These are phyloP conservation scores for Nigrograna mackinnonii DNA, from an alignment of 2,329 filamentous ascomycete genomes.

Conservation along the genomic window DNA sequence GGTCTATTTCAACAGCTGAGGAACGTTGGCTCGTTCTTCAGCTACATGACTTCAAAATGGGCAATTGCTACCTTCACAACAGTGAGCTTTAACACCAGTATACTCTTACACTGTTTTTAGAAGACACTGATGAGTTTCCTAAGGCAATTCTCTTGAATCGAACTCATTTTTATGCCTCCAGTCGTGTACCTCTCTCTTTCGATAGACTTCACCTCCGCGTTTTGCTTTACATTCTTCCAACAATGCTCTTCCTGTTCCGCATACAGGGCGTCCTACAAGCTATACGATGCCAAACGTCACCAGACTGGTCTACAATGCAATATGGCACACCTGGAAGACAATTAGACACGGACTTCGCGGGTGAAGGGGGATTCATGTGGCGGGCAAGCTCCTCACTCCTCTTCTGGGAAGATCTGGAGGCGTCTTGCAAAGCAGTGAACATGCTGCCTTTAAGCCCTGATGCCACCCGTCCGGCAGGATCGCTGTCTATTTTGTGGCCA, in stretches of 20 bases:
- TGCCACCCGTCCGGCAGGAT: slow-evolving; percentile 67
- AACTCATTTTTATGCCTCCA: slow-evolving; percentile 91
- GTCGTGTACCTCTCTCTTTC: slow-evolving; percentile 76
- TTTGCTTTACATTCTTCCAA: slow-evolving; percentile 34
- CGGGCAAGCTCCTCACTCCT: slow-evolving; percentile 71
- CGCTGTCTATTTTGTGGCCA: slow-evolving; percentile 76
- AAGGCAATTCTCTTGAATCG: slow-evolving; percentile 85
- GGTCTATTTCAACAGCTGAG: slow-evolving; percentile 58
- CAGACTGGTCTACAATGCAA: slow-evolving; percentile 48
- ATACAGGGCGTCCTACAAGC: slow-evolving; percentile 74
- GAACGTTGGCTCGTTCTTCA: slow-evolving; percentile 83
- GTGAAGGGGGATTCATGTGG: slow-evolving; percentile 70
- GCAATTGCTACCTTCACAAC: slow-evolving; percentile 84
- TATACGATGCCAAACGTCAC: slow-evolving; percentile 84
- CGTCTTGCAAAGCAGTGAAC: slow-evolving; percentile 73
- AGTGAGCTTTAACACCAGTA: slow-evolving; percentile 44
- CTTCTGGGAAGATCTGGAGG: slow-evolving; percentile 72
- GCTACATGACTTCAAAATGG: slow-evolving; percentile 72
- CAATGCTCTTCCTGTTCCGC: slow-evolving; percentile 55
- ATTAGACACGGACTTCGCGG: slow-evolving; percentile 53
- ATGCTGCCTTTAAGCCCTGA: slow-evolving; percentile 66
- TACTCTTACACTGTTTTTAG: not conserved
- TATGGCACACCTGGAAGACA: slow-evolving; percentile 49
- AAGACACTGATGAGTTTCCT: not conserved
- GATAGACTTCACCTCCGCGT: slow-evolving; percentile 62